Conservation (phyloP, 306 rosid genomes). For the Phaseolus lunatus region DNA sequence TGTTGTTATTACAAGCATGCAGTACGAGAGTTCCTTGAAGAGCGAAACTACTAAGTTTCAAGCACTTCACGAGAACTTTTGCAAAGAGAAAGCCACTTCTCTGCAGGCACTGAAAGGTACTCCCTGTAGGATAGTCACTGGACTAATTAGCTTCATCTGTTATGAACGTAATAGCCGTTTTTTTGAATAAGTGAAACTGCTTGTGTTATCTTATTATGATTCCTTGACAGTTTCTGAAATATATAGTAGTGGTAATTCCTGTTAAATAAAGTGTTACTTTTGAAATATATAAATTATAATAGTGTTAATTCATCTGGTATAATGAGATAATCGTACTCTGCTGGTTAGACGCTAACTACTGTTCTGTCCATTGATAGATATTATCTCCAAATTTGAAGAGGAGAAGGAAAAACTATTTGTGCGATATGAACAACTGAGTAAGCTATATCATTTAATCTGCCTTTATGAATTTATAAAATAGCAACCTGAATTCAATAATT, state of each 20-base stretch:
- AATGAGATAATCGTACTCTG: background rate
- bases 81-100: conserved; percentile 75
- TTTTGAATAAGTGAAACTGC: background rate
- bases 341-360: conserved; percentile 35
- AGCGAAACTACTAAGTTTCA: conserved; percentile 77
- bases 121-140: conserved; percentile 10
- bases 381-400: conserved; percentile 86
- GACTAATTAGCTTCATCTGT: background rate
- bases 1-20: conserved; percentile 45
- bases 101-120: conserved; percentile 82
- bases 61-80: conserved; percentile 76
- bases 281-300: background rate
- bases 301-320: background rate
- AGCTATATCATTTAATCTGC: conserved; percentile 40
- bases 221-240: conserved; percentile 26
- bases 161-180: background rate
- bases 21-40: conserved; percentile 89
- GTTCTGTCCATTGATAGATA: conserved; percentile 53
- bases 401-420: conserved; percentile 83
- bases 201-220: background rate
- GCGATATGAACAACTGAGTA: conserved; percentile 91
- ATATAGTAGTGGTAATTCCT: background rate
- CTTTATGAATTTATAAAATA: background rate
- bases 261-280: conserved; percentile 19
- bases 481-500: background rate